A percentile compares a stretch with the other conserved stretches of the same genome.
phyloP scores from a whole-genome alignment of 2,329 filamentous ascomycete genomes.

The Acarospora socialis region DNA sequence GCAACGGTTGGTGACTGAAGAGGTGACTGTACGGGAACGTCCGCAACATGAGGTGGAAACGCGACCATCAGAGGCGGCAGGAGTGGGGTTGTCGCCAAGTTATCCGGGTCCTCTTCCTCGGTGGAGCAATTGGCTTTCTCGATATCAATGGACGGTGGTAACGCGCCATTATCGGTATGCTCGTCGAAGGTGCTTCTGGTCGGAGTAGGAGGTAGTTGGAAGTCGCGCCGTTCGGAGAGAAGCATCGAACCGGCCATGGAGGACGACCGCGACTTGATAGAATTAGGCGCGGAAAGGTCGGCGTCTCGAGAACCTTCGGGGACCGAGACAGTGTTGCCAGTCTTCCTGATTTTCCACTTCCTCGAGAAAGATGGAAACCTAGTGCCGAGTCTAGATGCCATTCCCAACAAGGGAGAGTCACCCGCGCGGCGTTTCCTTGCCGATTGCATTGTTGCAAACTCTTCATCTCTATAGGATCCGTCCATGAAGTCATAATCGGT shows the following conservation, averaged over 20 bases:
- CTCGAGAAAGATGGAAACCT: constrained; percentile 42
- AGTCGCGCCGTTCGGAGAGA: constrained; percentile 34
- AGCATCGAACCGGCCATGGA: constrained; percentile 53
- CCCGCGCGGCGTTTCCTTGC: constrained; percentile 43
- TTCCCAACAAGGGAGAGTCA: constrained; percentile 46
- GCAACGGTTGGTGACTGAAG: constrained; percentile 72
- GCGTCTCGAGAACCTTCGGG: constrained; percentile 17
- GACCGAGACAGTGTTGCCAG: constrained; percentile 15
- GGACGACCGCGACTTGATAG: constrained; percentile 54
- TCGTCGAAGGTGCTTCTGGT: constrained; percentile 49
- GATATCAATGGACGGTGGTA: constrained; percentile 37
- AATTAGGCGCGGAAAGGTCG: constrained; percentile 46
- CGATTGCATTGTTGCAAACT: constrained; percentile 26
- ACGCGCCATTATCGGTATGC: constrained; percentile 34
- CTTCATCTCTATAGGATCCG: constrained; percentile 51
- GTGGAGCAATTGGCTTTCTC: constrained; percentile 32
- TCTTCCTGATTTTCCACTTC: constrained; percentile 39
- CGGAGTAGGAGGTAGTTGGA: constrained; percentile 45
- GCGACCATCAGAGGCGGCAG: constrained; percentile 66
- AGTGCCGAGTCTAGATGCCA: constrained; percentile 52
- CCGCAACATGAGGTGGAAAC: constrained; percentile 30
- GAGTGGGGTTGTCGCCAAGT: constrained; percentile 66
- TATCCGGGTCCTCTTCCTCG: constrained; percentile 33
- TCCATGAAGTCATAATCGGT: constrained; percentile 49
- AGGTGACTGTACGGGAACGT: constrained; percentile 57